phyloP scores from a whole-genome alignment of 129 eudicot genomes.

The Lonicera japonica region DNA sequence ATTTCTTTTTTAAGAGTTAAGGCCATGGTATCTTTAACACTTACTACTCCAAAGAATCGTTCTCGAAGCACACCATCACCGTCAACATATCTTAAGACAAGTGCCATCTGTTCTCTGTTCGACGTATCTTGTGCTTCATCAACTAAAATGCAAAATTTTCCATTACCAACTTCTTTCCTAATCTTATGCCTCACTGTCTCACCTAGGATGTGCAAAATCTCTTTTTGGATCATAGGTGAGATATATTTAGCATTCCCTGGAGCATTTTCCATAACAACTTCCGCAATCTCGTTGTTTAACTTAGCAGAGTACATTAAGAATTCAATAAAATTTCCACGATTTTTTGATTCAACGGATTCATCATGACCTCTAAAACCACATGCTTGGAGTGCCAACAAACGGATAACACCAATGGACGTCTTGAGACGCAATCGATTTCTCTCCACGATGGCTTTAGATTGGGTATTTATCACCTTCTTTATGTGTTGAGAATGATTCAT shows the following conservation, averaged over 20 bases:
- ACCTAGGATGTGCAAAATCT: not conserved
- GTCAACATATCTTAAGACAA: slow-evolving; percentile 19
- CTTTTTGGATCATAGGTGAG: not conserved
- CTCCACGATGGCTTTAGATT: not conserved
- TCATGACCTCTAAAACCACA: slow-evolving; percentile 4
- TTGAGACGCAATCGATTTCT: not conserved
- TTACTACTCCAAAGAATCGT: slow-evolving; percentile 7
- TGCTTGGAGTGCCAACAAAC: not conserved
- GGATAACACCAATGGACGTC: not conserved
- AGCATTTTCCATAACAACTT: not conserved
- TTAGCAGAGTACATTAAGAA: not conserved
- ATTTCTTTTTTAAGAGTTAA: slow-evolving; percentile 2
- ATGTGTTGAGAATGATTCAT: not conserved
- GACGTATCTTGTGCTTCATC: slow-evolving; percentile 3
- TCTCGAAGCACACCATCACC: not conserved
- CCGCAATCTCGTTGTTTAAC: no score
- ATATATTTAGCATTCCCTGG: not conserved
- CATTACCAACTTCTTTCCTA: not conserved
- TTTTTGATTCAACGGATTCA: not conserved
- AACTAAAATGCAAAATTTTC: not conserved
- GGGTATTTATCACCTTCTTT: not conserved
- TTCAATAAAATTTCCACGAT: slow-evolving; percentile 2
- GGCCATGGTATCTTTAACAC: slow-evolving; percentile 7
- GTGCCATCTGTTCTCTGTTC: slow-evolving; percentile 11
- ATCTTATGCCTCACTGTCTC: not conserved